These are phyloP conservation scores for Paramecium sexaurelia DNA, from an alignment of 73 alveolate genomes.

Conservation along the genomic window DNA sequence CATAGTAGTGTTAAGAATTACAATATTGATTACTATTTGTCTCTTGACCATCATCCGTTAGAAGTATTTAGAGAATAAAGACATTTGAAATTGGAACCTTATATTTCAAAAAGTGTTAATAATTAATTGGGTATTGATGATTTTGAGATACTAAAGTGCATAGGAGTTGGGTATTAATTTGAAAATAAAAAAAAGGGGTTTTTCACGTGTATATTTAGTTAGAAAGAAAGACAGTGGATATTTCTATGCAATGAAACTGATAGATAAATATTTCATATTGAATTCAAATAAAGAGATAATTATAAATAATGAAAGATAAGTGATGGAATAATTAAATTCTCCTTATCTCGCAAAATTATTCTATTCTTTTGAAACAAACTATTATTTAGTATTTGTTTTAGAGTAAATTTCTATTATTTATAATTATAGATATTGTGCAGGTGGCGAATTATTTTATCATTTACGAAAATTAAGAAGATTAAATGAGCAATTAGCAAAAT, in stretches of 20 bases:
- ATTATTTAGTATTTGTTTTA: constrained; percentile 73
- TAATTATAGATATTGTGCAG: constrained; percentile 63
- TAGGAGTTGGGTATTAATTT: constrained; percentile 34
- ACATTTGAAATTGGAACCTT: constrained; percentile 49
- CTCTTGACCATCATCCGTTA: constrained; percentile 22
- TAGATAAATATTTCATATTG: constrained; percentile 41
- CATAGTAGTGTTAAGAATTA: neutral
- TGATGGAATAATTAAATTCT: constrained; percentile 25
- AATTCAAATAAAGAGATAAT: constrained; percentile 44
- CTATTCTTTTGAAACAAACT: constrained; percentile 65
- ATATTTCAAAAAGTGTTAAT: neutral
- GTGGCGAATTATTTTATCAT: constrained; percentile 81
- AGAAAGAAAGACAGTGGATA: constrained; percentile 40
- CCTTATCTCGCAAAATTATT: constrained; percentile 64
- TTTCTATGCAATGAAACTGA: constrained; percentile 58
- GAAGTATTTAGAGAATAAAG: neutral
- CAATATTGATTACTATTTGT: constrained; percentile 30
- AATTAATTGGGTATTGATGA: neutral
- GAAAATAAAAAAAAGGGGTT: neutral
- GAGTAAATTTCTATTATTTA: neutral
- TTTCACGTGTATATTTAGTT: constrained; percentile 42
- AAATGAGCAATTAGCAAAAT: constrained; percentile 78
- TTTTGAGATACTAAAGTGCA: constrained; percentile 31
- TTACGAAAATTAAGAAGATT: constrained; percentile 73
- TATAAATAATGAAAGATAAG: constrained; percentile 58